These are phyloP conservation scores for Dactylellina leptospora DNA, from an alignment of 2,329 filamentous ascomycete genomes.

Conservation along the genomic window DNA sequence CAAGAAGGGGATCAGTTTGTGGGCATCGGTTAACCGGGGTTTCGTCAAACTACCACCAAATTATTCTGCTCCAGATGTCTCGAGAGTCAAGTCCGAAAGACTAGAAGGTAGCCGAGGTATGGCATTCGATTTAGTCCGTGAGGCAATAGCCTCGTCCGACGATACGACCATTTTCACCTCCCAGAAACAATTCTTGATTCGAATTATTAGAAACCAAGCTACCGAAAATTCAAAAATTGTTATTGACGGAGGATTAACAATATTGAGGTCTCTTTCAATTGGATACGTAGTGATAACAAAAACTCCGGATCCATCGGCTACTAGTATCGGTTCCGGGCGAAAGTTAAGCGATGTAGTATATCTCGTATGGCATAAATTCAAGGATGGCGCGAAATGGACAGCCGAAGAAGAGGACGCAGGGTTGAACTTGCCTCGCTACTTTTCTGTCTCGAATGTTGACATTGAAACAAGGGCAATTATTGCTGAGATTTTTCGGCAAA, in stretches of 20 bases:
- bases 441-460: neutral
- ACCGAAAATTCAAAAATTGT: neutral
- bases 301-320: neutral
- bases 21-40: no score
- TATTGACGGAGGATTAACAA: neutral
- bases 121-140: no score
- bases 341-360: neutral
- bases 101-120: no score
- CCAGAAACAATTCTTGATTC: neutral
- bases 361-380: neutral
- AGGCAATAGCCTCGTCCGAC: no score
- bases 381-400: neutral
- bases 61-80: no score
- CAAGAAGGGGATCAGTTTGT: no score
- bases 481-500: neutral
- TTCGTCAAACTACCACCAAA: no score
- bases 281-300: neutral
- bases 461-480: neutral
- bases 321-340: neutral
- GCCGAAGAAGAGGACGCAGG: neutral
- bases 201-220: neutral
- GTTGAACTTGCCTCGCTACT: constrained; percentile 2
- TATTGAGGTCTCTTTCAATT: neutral
- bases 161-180: neutral
- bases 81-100: no score